Percentiles rank a stretch among this genome's conserved stretches.
These are phyloP conservation scores for Tolypocladium amazonense DNA, from an alignment of 2,329 filamentous ascomycete genomes.

Conservation along the genomic window DNA sequence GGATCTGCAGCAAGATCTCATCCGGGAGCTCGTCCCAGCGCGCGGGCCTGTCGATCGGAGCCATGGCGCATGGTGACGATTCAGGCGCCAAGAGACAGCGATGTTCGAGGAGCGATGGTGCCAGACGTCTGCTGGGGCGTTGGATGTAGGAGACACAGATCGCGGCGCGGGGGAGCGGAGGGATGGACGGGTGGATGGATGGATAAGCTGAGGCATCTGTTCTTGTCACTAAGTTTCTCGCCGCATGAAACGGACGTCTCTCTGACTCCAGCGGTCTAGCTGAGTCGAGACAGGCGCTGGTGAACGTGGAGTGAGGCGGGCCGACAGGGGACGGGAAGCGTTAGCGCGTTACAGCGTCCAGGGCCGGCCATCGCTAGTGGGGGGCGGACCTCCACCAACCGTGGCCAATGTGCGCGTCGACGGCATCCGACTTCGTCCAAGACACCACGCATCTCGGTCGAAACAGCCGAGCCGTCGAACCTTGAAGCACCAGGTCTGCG, in stretches of 20 bases:
- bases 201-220: not conserved
- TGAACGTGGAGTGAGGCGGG: not conserved
- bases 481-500: not conserved
- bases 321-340: not conserved
- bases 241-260: not conserved
- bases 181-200: not conserved
- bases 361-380: not conserved
- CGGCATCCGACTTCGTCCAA: not conserved
- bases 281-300: not conserved
- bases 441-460: not conserved
- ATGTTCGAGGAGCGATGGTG: not conserved
- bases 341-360: not conserved
- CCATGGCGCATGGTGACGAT: constrained; percentile 16
- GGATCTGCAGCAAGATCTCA: constrained; percentile 53
- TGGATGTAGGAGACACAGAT: not conserved
- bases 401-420: not conserved
- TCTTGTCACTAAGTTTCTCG: not conserved
- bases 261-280: not conserved
- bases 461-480: not conserved
- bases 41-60: constrained; percentile 8
- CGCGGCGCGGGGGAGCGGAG: not conserved
- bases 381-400: not conserved
- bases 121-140: not conserved
- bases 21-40: constrained; percentile 44
- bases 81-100: not conserved